These are phyloP conservation scores for Lachnellula subtilissima DNA, from an alignment of 2,329 filamentous ascomycete genomes.

Conservation along the genomic window DNA sequence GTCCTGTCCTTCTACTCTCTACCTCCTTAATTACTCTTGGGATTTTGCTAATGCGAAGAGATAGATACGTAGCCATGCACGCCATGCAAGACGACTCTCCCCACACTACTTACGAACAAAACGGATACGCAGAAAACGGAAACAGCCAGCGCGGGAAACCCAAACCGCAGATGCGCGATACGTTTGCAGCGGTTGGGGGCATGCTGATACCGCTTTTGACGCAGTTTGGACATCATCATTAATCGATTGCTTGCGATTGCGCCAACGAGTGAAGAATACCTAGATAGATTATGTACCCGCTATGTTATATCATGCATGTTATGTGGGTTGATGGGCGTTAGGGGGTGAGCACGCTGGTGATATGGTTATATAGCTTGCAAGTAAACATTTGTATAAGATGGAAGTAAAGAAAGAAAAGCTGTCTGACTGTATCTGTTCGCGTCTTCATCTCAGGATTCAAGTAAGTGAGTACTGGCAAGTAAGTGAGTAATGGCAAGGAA, in stretches of 20 bases:
- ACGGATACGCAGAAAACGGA: conserved; percentile 50
- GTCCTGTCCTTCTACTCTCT: conserved; percentile 33
- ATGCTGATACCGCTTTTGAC: conserved; percentile 76
- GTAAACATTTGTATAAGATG: background rate
- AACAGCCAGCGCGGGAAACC: conserved; percentile 45
- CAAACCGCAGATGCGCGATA: conserved; percentile 62
- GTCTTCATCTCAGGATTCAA: too few species aligned
- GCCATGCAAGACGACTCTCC: conserved; percentile 78
- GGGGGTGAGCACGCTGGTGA: too few species aligned
- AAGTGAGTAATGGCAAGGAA: too few species aligned
- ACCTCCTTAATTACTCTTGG: background rate
- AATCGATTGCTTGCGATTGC: conserved; percentile 1
- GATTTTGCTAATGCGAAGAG: conserved; percentile 22
- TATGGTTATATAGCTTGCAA: too few species aligned
- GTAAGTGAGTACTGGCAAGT: too few species aligned
- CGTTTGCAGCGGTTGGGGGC: conserved; percentile 64
- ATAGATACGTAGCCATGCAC: conserved; percentile 94
- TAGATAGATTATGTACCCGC: background rate
- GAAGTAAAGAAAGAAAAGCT: background rate
- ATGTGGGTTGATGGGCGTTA: too few species aligned
- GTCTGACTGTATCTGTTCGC: too few species aligned
- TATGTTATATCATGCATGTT: too few species aligned
- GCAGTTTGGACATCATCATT: conserved; percentile 71
- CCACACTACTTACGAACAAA: conserved; percentile 46
- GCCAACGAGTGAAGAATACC: background rate